phyloP scores from a whole-genome alignment of 2,329 filamentous ascomycete genomes.

The Sporothrix sp. region DNA sequence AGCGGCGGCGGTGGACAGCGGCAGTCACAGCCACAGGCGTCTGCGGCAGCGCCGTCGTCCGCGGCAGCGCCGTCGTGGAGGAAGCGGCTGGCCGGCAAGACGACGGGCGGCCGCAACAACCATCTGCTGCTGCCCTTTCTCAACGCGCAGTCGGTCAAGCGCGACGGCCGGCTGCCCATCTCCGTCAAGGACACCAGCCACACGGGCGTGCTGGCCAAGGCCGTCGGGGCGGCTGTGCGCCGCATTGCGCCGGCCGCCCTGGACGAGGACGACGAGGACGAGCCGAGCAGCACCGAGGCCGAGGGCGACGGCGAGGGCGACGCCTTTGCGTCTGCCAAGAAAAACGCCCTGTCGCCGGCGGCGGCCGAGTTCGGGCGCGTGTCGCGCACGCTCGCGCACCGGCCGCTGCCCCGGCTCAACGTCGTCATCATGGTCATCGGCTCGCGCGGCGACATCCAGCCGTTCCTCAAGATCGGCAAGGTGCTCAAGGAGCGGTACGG shows the following conservation, averaged over 20 bases:
- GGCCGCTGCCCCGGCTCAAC: constrained; percentile 48
- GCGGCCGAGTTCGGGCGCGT: constrained; percentile 18
- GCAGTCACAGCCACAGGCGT: constrained; percentile 11
- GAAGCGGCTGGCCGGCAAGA: background rate
- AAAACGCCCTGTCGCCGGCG: constrained; percentile 2
- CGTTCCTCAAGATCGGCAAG: constrained; percentile 66
- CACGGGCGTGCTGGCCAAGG: constrained; percentile 63
- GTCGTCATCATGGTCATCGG: constrained; percentile 81
- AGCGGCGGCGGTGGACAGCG: background rate
- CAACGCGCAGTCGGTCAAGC: constrained; percentile 32
- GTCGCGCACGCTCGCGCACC: constrained; percentile 18
- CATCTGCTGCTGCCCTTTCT: constrained; percentile 4
- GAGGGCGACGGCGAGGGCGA: background rate
- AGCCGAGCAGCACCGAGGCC: background rate
- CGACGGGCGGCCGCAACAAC: background rate
- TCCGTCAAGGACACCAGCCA: constrained; percentile 61
- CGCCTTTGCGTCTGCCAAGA: background rate
- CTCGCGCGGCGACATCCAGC: constrained; percentile 69
- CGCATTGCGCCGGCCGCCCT: constrained; percentile 41
- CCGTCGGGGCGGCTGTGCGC: constrained; percentile 53
- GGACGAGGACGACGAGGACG: constrained; percentile 20
- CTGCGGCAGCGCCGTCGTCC: background rate
- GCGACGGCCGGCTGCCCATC: constrained; percentile 62
- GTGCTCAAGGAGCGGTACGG: constrained; percentile 60
- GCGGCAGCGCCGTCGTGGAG: background rate